Evolutionary conservation across 2,329 filamentous ascomycete genomes (phyloP).

Genomic region (Colletotrichum sp.): DNA sequence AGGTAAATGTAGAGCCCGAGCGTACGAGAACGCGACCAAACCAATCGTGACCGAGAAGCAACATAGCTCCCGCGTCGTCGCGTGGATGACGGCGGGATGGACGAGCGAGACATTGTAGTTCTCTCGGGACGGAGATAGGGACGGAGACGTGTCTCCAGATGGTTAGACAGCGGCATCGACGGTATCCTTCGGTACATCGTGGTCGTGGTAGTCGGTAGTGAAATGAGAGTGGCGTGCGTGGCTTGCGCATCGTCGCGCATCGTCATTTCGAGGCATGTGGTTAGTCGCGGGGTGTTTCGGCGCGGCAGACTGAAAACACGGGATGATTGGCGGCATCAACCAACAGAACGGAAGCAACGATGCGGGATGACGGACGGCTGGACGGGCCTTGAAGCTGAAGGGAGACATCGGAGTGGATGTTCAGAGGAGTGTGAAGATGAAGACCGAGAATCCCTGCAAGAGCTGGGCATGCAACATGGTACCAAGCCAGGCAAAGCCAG

Average conservation of each 20-base stretch:
- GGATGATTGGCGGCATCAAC: not conserved
- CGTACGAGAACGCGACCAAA: not conserved
- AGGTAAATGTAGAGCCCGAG: not conserved
- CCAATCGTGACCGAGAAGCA: not conserved
- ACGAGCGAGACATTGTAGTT: not conserved
- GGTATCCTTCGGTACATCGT: not conserved
- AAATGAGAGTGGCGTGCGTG: slow-evolving; percentile 10
- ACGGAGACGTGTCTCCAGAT: not conserved
- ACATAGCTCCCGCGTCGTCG: not conserved
- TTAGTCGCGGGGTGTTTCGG: not conserved
- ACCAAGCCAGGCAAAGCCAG: not conserved
- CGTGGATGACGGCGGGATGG: not conserved
- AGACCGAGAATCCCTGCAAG: not conserved
- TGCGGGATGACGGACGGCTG: not conserved
- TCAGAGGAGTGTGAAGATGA: not conserved
- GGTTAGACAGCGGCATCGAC: not conserved
- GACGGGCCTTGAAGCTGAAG: not conserved
- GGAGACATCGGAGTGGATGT: not conserved
- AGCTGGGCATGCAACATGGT: not conserved
- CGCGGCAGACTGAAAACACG: not conserved
- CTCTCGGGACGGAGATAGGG: not conserved
- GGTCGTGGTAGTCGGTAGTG: not conserved
- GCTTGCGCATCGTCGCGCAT: slow-evolving; percentile 20
- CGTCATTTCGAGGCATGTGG: slow-evolving; percentile 7
- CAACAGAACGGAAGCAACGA: not conserved